Base-by-base conservation (phyloP, 2,329 filamentous ascomycete genomes). In the Diplocarpon mali region DNA sequence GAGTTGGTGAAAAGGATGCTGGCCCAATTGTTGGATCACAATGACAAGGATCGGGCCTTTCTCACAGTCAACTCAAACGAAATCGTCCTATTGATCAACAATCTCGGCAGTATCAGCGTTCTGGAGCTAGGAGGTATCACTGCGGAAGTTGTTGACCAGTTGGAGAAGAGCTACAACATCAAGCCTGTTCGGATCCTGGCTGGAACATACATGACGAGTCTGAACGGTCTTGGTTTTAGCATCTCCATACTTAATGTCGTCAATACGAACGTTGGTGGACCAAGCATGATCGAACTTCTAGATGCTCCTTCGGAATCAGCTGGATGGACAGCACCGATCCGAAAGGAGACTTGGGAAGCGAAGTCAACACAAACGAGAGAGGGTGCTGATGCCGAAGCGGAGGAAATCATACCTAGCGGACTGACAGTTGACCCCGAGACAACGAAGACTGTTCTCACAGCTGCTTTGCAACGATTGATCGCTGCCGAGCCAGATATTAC, bases 211-310 rank as follows among this genome's bases (percentile, higher is more conserved):
- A 78, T 85, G 71, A 85, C 81, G 14, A 83, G 78, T 51, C 62
- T 86, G 49, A 84, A 86, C 52, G 80, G 79, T 1, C 67, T 82
- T 7, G 82, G 82, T 4, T 85, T 86, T 65, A 83, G 78, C 50
- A 73, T 84, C 45, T 80, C 78, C 3, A 59, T 85, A 11, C 65
- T 85, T 29, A 80, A 76, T 59, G 66, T 82, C 8, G 66, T 68
- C 6, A 75, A 82, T 50, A 76, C 75, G 1, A 45, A 61, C 32
- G 52, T 62, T 34, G 60, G 59, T 2, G 59, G 59, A 28, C 58
- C 58, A 37, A 76, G 75, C 9, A 71, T 84, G 63, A 63, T 85
- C 8, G 72, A 83, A 47, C 67, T 85, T 34, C 66, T 86, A 9
- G 82, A 85, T 61, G 77, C 76, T 3, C 77, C 80, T 2, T 73